Base-by-base conservation (phyloP, 108 stramenopile species). In the Nitzschia sp. region DNA sequence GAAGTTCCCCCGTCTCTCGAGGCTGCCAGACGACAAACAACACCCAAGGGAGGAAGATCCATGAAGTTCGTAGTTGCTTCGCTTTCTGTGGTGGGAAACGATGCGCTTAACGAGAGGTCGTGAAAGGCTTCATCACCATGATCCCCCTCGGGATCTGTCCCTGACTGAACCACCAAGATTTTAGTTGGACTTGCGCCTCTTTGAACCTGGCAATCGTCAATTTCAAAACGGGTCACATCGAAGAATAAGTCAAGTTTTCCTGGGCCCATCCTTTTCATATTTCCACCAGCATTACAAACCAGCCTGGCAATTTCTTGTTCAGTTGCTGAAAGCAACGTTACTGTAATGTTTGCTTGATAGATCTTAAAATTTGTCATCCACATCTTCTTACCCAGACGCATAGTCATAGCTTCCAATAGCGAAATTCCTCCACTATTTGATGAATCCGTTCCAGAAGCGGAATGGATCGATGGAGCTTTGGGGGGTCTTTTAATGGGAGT, bases 1-100 rank as follows among this genome's bases (percentile, higher is more conserved):
- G 76, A 58, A 15, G 57, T 37, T n/a, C 60, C 71, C 15, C 58
- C 70, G n/a, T 78, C 75, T 34, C 70, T 74, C 0, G 73, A 53
- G 10, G 84, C 80, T 10, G 67, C 79, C 6, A 87, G 53, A 26
- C 86, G 80, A 50, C 88, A 92, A 0, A 85, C 85, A 38, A 83
- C 75, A 15, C 87, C 84, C 21, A 43, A 8, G 0, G 83, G 78
- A 40, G 83, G 83, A 10, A 83, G 70, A 41, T 78, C 75, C 61
- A 81, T 76, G 42, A 70, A 77, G 20, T 37, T 66, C 10, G 68
- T 57, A 12, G 71, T n/a, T 21, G 67, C 17, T 20, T 62, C 21
- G 43, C 61, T 62, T 8, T 62, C 43, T 10, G 61, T 44, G 14
- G 41, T 10, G 2, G 58, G 12, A 24, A 71, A 58, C 0, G 69